A percentile compares a stretch with the other conserved stretches of the same genome.
Conservation (phyloP, 2,329 filamentous ascomycete genomes). For the Tolypocladium tundrense region DNA sequence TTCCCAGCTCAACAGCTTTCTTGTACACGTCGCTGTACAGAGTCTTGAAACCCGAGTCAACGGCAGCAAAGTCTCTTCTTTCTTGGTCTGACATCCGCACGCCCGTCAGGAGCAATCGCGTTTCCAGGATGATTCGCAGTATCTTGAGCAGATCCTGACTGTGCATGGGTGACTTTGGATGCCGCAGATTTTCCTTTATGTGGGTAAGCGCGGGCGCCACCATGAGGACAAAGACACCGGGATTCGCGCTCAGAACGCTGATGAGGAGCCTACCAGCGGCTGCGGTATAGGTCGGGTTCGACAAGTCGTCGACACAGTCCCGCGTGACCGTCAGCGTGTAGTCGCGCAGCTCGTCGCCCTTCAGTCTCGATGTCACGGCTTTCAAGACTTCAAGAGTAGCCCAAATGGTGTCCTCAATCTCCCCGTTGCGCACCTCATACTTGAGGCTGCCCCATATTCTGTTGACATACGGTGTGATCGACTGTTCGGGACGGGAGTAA, state of each 20-base stretch:
- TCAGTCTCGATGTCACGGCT: conserved; percentile 34
- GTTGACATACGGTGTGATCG: conserved; percentile 36
- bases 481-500: conserved; percentile 35
- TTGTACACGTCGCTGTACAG: conserved; percentile 35
- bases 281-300: conserved; percentile 40
- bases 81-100: conserved; percentile 22
- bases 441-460: conserved; percentile 51
- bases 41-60: conserved; percentile 26
- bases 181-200: conserved; percentile 38
- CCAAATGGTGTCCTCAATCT: conserved; percentile 46
- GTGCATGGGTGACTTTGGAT: conserved; percentile 39
- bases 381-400: conserved; percentile 45
- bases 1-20: conserved; percentile 20
- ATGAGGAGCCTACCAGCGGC: conserved; percentile 42
- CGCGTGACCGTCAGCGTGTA: conserved; percentile 39
- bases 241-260: conserved; percentile 37
- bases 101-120: conserved; percentile 28
- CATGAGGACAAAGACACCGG: conserved; percentile 36
- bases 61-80: conserved; percentile 24
- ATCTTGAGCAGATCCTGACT: conserved; percentile 41
- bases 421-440: conserved; percentile 52
- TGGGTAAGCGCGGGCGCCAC: conserved; percentile 36
- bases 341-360: conserved; percentile 30
- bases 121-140: conserved; percentile 39
- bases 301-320: conserved; percentile 43